Conservation (phyloP, 805 yeast species). For the Yamadazyma akitaensis region DNA sequence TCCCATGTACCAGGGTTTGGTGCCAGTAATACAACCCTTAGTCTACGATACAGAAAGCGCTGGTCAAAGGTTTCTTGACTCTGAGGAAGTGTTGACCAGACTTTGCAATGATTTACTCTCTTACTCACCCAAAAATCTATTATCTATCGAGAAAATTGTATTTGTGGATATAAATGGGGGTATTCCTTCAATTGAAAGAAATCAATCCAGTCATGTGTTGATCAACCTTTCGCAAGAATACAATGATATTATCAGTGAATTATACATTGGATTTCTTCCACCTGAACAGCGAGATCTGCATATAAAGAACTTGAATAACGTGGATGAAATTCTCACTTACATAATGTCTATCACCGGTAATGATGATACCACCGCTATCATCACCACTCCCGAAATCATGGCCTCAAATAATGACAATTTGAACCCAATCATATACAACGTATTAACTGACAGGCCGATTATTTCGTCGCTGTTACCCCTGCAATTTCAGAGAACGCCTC, state of each 20-base stretch:
- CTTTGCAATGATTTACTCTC: constrained; percentile 25
- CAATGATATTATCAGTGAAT: constrained; percentile 59
- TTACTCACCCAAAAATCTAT: constrained; percentile 20
- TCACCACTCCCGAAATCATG: constrained; percentile 81
- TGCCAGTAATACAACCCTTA: constrained; percentile 68
- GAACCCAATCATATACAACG: constrained; percentile 87
- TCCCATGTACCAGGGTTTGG: constrained; percentile 44
- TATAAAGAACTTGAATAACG: constrained; percentile 59
- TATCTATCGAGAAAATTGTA: constrained; percentile 77
- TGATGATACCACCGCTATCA: constrained; percentile 67
- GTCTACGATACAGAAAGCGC: constrained; percentile 33
- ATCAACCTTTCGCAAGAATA: constrained; percentile 83
- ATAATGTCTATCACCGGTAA: constrained; percentile 42
- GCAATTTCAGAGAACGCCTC: constrained; percentile 48
- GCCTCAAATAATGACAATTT: constrained; percentile 48
- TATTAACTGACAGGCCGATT: constrained; percentile 86
- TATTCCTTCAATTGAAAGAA: constrained; percentile 80
- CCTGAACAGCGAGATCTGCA: constrained; percentile 52
- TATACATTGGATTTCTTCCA: constrained; percentile 53
- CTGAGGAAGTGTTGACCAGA: constrained; percentile 23
- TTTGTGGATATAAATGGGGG: constrained; percentile 85
- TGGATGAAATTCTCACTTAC: constrained; percentile 53
- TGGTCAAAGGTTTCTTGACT: constrained; percentile 23
- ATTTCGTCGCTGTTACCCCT: constrained; percentile 90
- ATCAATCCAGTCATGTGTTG: constrained; percentile 79